Base-by-base conservation (phyloP, 2,329 filamentous ascomycete genomes). In the Penicillium freii region DNA sequence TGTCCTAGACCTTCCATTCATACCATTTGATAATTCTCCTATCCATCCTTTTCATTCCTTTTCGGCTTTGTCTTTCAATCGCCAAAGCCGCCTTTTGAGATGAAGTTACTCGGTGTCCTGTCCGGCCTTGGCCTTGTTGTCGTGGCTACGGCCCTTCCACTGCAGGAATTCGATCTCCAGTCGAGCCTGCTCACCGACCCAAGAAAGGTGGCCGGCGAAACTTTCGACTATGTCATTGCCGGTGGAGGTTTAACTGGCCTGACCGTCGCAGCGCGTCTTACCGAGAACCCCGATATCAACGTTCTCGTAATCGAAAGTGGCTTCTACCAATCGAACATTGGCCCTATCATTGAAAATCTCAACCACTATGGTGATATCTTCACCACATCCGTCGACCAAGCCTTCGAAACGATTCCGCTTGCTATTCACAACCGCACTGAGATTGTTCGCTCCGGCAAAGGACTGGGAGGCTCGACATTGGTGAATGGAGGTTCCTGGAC, bases 401-500 rank as follows among this genome's bases (percentile, higher is more conserved):
- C 61, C 10, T 67, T 53, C 36, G 23, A 52, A 17, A 69, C 62
- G 3, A 46, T 62, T n/a, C 15, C 38, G 0, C 51, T 59, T 33
- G 56, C 42, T 1, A 62, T 67, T 51, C 62, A 69, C 57, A 67
- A 69, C 31, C 64, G 56, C 2, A 64, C 60, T 0, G 52, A 57
- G 36, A 23, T 47, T 13, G 62, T 71, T 36, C 54, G 53, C 11
- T 60, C 69, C 7, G 69, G 68, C 23, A 66, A 66, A 63, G 67
- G 15, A 23, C 65, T 72, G 1, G 69, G 69, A 17, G 69, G 69
- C 3, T 70, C 68, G 4, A 71, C 69, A 0, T 56, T 71, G 15
- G 39, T 71, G 33, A 71, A 71, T 23, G 67, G 69, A 31, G 60
- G 57, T 23, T 63, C 69, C n/a, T 71, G 69, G 69, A 71, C 69